Conservation (phyloP, 306 rosid genomes). For the Medicago ruthenica region DNA sequence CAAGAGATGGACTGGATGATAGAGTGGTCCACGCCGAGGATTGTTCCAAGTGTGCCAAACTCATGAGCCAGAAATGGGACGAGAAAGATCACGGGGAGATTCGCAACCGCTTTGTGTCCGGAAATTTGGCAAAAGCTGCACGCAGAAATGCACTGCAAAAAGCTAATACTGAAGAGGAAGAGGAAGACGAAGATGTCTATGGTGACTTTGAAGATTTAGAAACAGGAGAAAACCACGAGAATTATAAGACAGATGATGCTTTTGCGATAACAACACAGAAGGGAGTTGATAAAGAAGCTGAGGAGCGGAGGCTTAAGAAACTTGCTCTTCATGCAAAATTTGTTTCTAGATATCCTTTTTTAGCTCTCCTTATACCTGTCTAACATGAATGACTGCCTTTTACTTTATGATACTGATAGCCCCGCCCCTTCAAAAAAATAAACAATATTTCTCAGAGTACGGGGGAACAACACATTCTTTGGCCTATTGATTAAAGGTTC, state of each 20-base stretch:
- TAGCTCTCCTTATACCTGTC: not conserved
- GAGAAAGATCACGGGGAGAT: conserved; percentile 59
- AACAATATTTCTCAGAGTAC: not conserved
- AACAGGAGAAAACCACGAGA: conserved; percentile 65
- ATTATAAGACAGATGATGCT: conserved; percentile 40
- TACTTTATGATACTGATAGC: not conserved
- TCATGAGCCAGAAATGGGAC: conserved; percentile 54
- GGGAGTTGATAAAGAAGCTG: conserved; percentile 60
- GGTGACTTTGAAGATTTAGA: conserved; percentile 99
- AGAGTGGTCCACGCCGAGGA: conserved; percentile 69
- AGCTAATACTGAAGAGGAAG: conserved; percentile 56
- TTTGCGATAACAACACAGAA: conserved; percentile 37
- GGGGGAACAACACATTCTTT: not conserved
- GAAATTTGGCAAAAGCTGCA: conserved; percentile 90
- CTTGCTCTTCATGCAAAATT: conserved; percentile 87
- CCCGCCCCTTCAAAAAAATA: not conserved
- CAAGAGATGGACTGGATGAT: conserved; percentile 51
- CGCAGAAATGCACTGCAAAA: conserved; percentile 58
- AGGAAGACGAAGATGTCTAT: conserved; percentile 55
- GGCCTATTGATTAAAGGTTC: not conserved
- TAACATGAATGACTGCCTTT: conserved; percentile 11
- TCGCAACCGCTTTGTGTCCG: conserved; percentile 84
- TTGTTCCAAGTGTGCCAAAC: conserved; percentile 69
- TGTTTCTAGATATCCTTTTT: conserved; percentile 90
- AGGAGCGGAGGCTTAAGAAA: conserved; percentile 77